Evolutionary conservation across 345 rosid species (phyloP).

Genomic region (Syzygium grande): DNA sequence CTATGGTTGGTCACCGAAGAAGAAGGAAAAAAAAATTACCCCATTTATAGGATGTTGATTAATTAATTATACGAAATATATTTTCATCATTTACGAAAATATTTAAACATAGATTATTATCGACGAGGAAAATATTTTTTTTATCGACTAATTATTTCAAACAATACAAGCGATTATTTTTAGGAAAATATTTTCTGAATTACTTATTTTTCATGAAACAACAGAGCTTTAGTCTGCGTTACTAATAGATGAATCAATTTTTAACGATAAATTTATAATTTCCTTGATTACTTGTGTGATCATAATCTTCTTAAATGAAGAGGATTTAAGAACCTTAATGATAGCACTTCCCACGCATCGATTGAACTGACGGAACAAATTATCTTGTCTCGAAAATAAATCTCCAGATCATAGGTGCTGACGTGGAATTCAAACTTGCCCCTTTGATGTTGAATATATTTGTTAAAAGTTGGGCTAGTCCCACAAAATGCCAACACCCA

Average conservation of each 20-base stretch:
- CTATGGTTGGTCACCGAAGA: no score
- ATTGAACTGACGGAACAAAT: background rate
- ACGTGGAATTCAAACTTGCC: background rate
- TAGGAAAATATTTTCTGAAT: background rate
- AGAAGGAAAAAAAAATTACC: no score
- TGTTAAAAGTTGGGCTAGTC: no score
- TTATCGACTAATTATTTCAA: background rate
- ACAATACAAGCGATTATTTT: background rate
- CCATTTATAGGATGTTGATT: no score
- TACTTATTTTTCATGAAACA: fast-evolving
- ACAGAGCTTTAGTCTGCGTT: background rate
- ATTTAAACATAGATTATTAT: background rate
- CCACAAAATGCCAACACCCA: no score
- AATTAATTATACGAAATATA: background rate
- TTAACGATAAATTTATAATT: background rate
- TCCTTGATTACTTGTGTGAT: background rate
- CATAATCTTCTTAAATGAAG: background rate
- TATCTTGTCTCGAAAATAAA: background rate
- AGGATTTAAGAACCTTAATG: background rate
- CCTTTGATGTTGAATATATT: background rate
- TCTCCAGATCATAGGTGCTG: background rate
- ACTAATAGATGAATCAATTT: background rate
- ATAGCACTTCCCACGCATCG: background rate
- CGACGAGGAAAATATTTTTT: no score
- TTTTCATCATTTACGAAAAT: background rate